Base-by-base conservation (phyloP, 148 eudicot species). In the Rhododendron griersonianum region DNA sequence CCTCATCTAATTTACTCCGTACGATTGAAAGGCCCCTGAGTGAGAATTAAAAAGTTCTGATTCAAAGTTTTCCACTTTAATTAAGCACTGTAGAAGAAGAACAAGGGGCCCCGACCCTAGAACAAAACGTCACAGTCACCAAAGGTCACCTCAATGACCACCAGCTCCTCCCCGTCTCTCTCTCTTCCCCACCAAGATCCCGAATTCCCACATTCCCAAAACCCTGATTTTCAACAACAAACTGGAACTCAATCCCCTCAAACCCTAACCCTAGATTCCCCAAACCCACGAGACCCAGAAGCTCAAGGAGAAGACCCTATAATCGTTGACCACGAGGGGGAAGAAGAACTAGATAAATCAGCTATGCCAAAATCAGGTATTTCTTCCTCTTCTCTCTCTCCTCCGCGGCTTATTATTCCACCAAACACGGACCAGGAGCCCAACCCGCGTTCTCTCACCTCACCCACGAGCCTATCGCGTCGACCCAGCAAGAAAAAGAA, bases 401-500 rank as follows among this genome's bases (percentile, higher is more conserved):
- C 84, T 37, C 50, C 30, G 2, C 61, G 65, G 3, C 41, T 76
- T 37, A 41, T 50, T 1, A 19, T 81, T 14, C 71, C 84, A 1
- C 78, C 50, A 8, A 14, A 51, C 50, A 11, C 86, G 0, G 86
- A 84, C 10, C 57, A 25, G 11, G 86, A 74, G 18, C 21, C 16
- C 81, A 39, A 76, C 53, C 86, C 71, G 7, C 67, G 81, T 39
- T 23, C 50, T 61, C 25, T 76, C 39, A 9, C 69, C 15, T 80
- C 87, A 7, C 57, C 79, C 35, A 69, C 75, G 19, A 41, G 33
- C 69, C 47, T 87, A 18, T 76, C 48, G 2, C 88, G 91, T 21
- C 90, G 91, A 3, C 44, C 28, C 48, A 25, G 30, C 23, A 88
- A 89, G 73, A 90, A 93, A 4, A 95, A 90, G 80, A 95, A 91